phyloP scores from a whole-genome alignment of 345 rosid genomes.

The Citrus glauca region DNA sequence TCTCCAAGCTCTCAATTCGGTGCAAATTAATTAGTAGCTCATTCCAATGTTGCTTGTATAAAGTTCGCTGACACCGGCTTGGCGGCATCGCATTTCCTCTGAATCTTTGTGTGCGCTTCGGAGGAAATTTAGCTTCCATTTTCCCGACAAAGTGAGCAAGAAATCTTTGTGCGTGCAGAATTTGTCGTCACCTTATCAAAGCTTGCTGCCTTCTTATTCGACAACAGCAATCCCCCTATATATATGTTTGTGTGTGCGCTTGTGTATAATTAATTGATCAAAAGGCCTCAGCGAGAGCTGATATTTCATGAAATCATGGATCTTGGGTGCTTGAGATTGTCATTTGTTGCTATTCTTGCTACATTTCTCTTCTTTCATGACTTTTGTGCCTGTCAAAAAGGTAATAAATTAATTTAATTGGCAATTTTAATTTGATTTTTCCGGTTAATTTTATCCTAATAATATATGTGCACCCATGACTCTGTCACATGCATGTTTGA shows the following conservation, averaged over 20 bases:
- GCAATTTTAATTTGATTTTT: too few species aligned
- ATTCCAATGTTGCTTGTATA: neutral
- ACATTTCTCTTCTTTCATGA: constrained; percentile 26
- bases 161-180: constrained; percentile 14
- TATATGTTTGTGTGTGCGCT: neutral
- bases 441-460: too few species aligned
- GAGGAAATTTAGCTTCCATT: neutral
- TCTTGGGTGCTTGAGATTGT: constrained; percentile 11
- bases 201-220: neutral
- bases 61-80: neutral
- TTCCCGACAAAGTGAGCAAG: neutral
- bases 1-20: neutral
- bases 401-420: constrained; percentile 6
- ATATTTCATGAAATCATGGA: constrained; percentile 10
- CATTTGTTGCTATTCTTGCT: constrained; percentile 9
- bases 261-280: neutral
- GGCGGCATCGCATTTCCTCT: constrained; percentile 6
- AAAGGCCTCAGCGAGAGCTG: neutral
- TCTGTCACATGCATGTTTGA: too few species aligned
- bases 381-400: constrained; percentile 30
- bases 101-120: neutral
- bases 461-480: too few species aligned
- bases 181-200: neutral
- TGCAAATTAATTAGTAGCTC: neutral
- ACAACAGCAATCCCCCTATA: neutral